Base-by-base conservation (phyloP, 2,329 filamentous ascomycete species). In the Penicillium sp. region DNA sequence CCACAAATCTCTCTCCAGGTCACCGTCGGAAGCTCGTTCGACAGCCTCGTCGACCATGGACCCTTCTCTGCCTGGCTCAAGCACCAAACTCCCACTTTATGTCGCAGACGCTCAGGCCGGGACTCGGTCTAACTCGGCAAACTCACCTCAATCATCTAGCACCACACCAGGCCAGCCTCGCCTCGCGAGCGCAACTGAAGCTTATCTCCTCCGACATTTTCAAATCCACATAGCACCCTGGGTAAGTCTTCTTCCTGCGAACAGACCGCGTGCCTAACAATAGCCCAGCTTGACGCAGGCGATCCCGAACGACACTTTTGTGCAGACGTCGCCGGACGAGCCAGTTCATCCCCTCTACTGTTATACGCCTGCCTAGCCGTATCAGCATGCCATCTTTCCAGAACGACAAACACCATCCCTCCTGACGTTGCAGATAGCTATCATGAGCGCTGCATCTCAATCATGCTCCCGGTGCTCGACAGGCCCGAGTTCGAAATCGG, bases 401-500 rank as follows among this genome's bases (percentile, higher is more conserved):
- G 65, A 50, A 70, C 66, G 8, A 64, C 65, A 36, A 62, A 65
- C 42, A 59, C 62, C 2, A 53, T 71, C 47, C 57, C 67, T 1
- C 54, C 62, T 1, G 60, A 66, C 29, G 58, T 66, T 8, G 67
- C 68, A 5, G 68, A 71, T 26, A 63, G 53, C 47, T 70, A 71
- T 33, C 68, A 71, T 53, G 68, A 71, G 34, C 66, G 65, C 49
- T 71, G 68, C 47, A 63, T 71, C 44, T 65, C 64, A 21, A 71
- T 71, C 16, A 66, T 71, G 56, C 60, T 70, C 4, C 66, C 68
- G 0, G 65, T 65, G 1, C 58, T 71, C 18, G 68, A 69, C 45
- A 68, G 65, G 36, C 60, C 58, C 16, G 61, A 69, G 23, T 66
- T 60, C 31, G 56, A 64, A 13, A 70, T 67, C 34, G 61, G 63